Percentiles rank a stretch among this genome's conserved stretches.
Evolutionary conservation across 2,329 filamentous ascomycete species (phyloP).

Genomic region (Talaromyces sp.): DNA sequence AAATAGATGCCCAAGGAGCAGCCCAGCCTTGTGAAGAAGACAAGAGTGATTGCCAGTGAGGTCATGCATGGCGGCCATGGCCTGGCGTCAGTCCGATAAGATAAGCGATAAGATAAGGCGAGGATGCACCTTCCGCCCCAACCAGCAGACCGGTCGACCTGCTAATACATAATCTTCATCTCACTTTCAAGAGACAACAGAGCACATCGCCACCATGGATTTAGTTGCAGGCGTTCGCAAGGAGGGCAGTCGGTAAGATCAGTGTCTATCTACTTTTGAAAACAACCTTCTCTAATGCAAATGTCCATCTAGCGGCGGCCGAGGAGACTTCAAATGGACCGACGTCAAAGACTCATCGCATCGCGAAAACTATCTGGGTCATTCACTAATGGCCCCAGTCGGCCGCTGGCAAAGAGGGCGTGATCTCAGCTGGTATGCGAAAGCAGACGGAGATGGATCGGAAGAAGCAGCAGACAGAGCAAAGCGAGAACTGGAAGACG

Average conservation of each 20-base stretch:
- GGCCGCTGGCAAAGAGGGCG: constrained; percentile 84
- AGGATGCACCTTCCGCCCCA: not conserved
- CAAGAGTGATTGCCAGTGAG: not conserved
- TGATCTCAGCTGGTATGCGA: constrained; percentile 61
- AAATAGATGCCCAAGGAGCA: not conserved
- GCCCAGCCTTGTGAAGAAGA: not conserved
- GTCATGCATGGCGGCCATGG: not conserved
- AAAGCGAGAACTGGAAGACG: constrained; percentile 63
- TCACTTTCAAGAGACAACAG: constrained; percentile 8
- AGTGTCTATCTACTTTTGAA: not conserved
- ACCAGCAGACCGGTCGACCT: not conserved
- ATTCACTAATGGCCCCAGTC: constrained; percentile 86
- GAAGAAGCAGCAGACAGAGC: constrained; percentile 34
- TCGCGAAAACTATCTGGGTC: constrained; percentile 85
- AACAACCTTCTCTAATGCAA: constrained; percentile 7
- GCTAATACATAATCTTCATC: not conserved
- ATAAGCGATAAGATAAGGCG: constrained; percentile 10
- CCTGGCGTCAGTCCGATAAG: too few relatives aligned
- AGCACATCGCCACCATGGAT: constrained; percentile 60
- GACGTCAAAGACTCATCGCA: constrained; percentile 82
- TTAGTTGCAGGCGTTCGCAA: constrained; percentile 89
- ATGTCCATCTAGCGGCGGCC: constrained; percentile 60
- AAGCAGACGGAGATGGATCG: constrained; percentile 45
- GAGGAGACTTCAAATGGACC: constrained; percentile 91
- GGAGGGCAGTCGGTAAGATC: constrained; percentile 63